These are phyloP conservation scores for Claviceps sp. DNA, from an alignment of 2,329 filamentous ascomycete genomes.

Conservation along the genomic window DNA sequence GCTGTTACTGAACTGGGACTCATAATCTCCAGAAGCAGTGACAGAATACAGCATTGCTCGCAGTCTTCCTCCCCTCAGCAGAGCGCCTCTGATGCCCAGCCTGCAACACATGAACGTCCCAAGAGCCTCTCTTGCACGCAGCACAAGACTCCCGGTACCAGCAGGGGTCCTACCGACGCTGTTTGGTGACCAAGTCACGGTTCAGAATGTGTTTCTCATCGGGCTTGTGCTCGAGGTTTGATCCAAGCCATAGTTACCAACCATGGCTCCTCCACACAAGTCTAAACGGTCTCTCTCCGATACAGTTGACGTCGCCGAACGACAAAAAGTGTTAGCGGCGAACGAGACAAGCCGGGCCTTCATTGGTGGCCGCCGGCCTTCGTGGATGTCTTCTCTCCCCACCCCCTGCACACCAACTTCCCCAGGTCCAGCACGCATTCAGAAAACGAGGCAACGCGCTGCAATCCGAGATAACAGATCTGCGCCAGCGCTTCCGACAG, in stretches of 20 bases:
- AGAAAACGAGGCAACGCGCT: neutral
- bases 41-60: too few relatives aligned
- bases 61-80: too few relatives aligned
- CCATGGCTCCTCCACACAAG: neutral
- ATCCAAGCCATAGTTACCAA: neutral
- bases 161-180: neutral
- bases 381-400: constrained; percentile 2
- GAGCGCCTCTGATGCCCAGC: too few relatives aligned
- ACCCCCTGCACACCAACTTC: neutral
- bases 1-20: too few relatives aligned
- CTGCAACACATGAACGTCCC: too few relatives aligned
- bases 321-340: neutral
- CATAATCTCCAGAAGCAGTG: too few relatives aligned
- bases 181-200: neutral
- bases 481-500: neutral
- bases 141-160: too few relatives aligned
- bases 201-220: neutral
- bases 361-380: constrained; percentile 2
- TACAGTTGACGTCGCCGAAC: neutral
- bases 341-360: constrained; percentile 6
- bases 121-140: too few relatives aligned
- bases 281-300: neutral
- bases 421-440: neutral
- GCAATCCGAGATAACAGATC: neutral
- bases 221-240: neutral